A percentile compares a stretch with the other conserved stretches of the same genome.
Evolutionary conservation across 495 filamentous ascomycete species (phyloP).

Genomic region (Penicillium daleae): DNA sequence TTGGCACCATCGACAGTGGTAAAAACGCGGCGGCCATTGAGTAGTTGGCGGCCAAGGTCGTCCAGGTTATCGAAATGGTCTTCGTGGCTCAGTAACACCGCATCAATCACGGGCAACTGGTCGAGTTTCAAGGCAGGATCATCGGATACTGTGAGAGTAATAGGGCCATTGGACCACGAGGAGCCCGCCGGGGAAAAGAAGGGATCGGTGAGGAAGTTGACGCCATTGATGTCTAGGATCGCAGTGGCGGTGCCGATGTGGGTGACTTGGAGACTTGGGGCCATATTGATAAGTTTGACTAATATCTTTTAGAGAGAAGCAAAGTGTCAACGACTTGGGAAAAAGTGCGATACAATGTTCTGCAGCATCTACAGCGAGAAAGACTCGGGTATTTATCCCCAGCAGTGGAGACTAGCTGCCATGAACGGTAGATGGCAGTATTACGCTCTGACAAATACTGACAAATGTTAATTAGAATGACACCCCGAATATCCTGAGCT

Average conservation of each 20-base stretch:
- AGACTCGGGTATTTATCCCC: not conserved
- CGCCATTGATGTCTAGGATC: conserved; percentile 49
- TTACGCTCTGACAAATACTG: not conserved
- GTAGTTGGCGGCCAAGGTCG: conserved; percentile 39
- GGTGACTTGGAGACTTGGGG: conserved; percentile 25
- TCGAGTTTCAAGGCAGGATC: conserved; percentile 34
- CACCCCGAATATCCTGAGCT: not conserved
- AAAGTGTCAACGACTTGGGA: not conserved
- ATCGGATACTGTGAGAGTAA: conserved; percentile 35
- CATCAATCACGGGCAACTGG: conserved; percentile 51
- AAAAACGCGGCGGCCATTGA: conserved; percentile 54
- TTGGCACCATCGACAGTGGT: conserved; percentile 54
- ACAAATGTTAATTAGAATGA: not conserved
- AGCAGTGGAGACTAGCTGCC: not conserved
- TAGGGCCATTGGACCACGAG: conserved; percentile 25
- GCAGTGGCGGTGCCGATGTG: conserved; percentile 58
- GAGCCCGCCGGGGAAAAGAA: conserved; percentile 54
- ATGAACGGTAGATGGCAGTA: not conserved
- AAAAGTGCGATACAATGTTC: not conserved
- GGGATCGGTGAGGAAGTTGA: conserved; percentile 57
- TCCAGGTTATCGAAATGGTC: conserved; percentile 61
- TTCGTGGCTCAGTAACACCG: conserved; percentile 58
- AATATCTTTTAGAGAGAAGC: not conserved
- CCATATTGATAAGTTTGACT: not conserved
- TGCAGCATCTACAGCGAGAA: not conserved